A percentile compares a stretch with the other conserved stretches of the same genome.
Conservation (phyloP, 2,329 filamentous ascomycete genomes). For the Fusarium neocosmosporiellum region DNA sequence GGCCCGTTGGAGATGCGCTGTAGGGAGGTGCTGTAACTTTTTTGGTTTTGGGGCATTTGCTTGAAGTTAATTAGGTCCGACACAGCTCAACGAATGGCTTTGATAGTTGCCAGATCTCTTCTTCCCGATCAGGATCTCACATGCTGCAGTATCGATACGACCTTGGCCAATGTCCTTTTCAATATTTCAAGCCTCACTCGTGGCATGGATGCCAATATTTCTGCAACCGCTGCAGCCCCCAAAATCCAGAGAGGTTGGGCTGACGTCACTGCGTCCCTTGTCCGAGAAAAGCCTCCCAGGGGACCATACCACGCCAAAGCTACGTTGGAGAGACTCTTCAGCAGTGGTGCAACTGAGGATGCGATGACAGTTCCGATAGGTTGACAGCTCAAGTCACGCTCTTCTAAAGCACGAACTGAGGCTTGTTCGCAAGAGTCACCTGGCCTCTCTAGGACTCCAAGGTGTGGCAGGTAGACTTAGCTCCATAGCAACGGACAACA, state of each 20-base stretch:
- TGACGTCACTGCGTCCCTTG: slow-evolving; percentile 27
- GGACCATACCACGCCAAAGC: neutral
- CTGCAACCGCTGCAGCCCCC: neutral
- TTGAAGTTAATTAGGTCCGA: neutral
- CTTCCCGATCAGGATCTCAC: neutral
- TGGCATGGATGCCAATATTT: neutral
- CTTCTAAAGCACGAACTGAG: neutral
- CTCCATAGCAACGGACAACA: neutral
- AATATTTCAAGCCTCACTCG: slow-evolving; percentile 6
- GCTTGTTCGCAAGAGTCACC: neutral
- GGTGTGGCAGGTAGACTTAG: neutral
- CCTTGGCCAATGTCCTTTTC: neutral
- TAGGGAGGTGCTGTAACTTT: neutral
- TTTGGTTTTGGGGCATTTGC: neutral
- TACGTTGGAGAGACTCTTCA: neutral
- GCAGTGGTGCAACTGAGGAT: neutral
- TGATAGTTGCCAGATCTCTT: neutral
- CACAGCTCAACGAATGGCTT: neutral
- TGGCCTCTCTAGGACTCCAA: neutral
- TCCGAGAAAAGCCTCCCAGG: neutral
- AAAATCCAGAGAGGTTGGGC: slow-evolving; percentile 7
- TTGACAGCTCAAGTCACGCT: neutral
- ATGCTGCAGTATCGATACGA: neutral
- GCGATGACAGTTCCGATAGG: neutral
- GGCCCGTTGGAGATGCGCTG: neutral